These are phyloP conservation scores for Pestalotiopsis sp. DNA, from an alignment of 2,329 filamentous ascomycete species.

Conservation along the genomic window DNA sequence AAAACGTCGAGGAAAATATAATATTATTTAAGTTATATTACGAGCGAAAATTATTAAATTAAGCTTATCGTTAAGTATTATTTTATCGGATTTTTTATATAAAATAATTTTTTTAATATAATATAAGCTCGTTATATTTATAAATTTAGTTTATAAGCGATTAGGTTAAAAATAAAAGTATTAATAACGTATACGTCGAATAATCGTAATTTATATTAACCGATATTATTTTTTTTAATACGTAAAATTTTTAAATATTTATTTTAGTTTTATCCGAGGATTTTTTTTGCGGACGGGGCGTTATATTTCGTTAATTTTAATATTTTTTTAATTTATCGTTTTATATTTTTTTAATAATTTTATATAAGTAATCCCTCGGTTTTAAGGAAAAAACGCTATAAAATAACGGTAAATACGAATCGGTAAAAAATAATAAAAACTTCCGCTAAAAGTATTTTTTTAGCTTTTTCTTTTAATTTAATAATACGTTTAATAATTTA, in stretches of 20 bases:
- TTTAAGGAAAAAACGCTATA: not conserved
- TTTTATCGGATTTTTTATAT: not conserved
- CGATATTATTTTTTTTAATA: not conserved
- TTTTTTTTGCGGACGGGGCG: not conserved
- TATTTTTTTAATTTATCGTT: not conserved
- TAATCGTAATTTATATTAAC: not conserved
- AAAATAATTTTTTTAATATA: not conserved
- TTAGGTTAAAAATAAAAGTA: not conserved
- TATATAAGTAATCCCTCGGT: not conserved
- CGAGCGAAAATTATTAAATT: not conserved
- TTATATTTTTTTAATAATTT: slow-evolving; percentile 4
- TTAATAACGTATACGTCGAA: not conserved
- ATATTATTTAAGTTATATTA: not conserved
- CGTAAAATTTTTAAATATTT: not conserved
- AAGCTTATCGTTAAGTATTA: not conserved
- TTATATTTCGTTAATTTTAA: not conserved
- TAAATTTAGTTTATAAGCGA: not conserved
- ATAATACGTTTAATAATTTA: not conserved
- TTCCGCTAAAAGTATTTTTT: no score
- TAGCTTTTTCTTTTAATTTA: not conserved
- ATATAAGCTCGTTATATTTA: not conserved
- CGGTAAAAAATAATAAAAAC: no score
- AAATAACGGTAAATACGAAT: no score
- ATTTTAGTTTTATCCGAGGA: not conserved
- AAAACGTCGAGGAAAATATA: not conserved